A percentile compares a stretch with the other conserved stretches of the same genome.
phyloP scores from a whole-genome alignment of 305 asterid species.

The Fraxinus greggii region DNA sequence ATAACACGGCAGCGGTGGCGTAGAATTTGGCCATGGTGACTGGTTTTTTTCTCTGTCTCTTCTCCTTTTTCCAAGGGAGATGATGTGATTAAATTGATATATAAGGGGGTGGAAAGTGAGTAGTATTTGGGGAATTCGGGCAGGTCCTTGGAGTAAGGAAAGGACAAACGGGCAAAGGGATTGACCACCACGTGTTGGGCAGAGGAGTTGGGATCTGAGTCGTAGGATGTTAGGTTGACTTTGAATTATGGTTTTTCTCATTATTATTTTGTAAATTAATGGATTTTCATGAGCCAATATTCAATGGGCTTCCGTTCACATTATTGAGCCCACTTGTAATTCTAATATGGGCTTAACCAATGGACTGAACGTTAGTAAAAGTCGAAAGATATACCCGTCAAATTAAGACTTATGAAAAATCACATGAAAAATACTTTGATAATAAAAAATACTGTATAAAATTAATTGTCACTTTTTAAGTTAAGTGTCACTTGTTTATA shows the following conservation, averaged over 20 bases:
- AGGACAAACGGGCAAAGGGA: slow-evolving; percentile 24
- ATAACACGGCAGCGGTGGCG: slow-evolving; percentile 33
- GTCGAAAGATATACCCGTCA: too few species aligned
- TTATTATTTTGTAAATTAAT: background rate
- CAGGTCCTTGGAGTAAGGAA: slow-evolving; percentile 17
- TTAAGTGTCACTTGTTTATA: too few species aligned
- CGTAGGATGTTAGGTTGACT: background rate
- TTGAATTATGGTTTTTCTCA: background rate
- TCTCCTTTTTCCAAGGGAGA: background rate
- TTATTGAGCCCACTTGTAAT: background rate
- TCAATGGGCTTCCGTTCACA: background rate
- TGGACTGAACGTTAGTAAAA: too few species aligned
- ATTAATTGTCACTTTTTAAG: too few species aligned
- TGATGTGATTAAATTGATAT: background rate
- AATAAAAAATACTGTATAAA: too few species aligned
- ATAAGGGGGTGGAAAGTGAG: background rate
- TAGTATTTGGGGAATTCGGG: slow-evolving; percentile 38
- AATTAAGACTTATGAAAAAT: too few species aligned
- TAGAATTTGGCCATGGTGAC: slow-evolving; percentile 42
- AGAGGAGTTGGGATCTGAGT: slow-evolving; percentile 9
- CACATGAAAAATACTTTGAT: too few species aligned
- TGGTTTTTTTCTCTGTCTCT: background rate
- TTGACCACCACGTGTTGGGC: slow-evolving; percentile 31
- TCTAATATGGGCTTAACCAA: too few species aligned
- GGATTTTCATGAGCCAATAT: background rate